Base-by-base conservation (phyloP, 2,329 filamentous ascomycete species). In the Alternaria gansuensis region DNA sequence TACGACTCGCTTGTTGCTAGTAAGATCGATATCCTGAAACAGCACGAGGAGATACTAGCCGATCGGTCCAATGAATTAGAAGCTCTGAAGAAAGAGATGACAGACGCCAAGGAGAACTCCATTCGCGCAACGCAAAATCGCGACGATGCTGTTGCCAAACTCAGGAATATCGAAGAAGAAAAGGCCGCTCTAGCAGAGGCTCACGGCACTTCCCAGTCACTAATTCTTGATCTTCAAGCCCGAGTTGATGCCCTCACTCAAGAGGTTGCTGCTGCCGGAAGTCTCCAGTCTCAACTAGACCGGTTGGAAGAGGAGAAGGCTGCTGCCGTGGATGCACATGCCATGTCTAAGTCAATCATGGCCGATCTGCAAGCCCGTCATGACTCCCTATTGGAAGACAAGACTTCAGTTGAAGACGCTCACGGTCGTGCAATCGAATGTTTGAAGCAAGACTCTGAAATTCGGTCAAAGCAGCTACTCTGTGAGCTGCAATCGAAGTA, bases 311-410 rank as follows among this genome's bases (percentile, higher is more conserved):
- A 72, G 34, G 67, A 72, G 29, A 67, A 69, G 48, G 45, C 53
- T 3, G 64, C 68, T 5, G 41, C 60, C 1, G 64, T 67, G 2
- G 69, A 74, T n/a, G 62, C 68, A 11, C 61, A 65, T 31, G 52
- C 55, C 6, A 69, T 71, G 48, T 68, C 72, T 14, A 64, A 69
- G 31, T 69, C 67, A 9, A 62, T 71, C 13, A 59, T 75, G 49
- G 57, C 63, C n/a, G 72, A 75, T 14, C 65, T 77, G 23, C 72
- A 75, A 49, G 63, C 68, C 3, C 70, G 68, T 21, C 67, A 75
- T 43, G 69, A 75, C 45, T 64, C 61, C 21, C 58, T 76, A 0
- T 40, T 73, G 5, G 67, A 70, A 48, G 73, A 76, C 13, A 76
- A 73, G 60, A 71, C 66, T 0, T 51, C 60, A 14, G 71, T 69